phyloP scores from a whole-genome alignment of 2,329 filamentous ascomycete species.

The Paecilomyces formosus region DNA sequence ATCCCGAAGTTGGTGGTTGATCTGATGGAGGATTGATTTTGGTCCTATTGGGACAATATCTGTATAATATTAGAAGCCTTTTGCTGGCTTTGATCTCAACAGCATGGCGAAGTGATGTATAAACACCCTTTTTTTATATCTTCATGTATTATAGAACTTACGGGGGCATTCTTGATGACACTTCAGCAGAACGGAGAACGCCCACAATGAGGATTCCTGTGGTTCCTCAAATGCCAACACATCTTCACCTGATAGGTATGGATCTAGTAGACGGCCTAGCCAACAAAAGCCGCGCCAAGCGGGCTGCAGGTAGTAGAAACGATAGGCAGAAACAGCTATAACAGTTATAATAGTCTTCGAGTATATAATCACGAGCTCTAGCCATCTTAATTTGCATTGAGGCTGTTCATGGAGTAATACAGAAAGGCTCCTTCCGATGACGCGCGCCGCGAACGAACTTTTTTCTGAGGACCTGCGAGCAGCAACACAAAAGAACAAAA shows the following conservation, averaged over 20 bases:
- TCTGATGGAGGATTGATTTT: constrained; percentile 24
- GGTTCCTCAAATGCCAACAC: background rate
- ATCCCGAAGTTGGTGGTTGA: constrained; percentile 36
- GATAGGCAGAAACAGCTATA: background rate
- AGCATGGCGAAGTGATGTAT: background rate
- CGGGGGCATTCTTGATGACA: background rate
- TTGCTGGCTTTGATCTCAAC: background rate
- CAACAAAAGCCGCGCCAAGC: background rate
- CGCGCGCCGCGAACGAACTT: background rate
- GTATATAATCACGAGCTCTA: background rate
- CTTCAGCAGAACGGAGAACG: background rate
- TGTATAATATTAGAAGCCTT: background rate
- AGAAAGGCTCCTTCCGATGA: background rate
- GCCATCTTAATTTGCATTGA: background rate
- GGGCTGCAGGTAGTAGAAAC: background rate
- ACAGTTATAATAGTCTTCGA: background rate
- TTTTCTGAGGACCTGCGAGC: background rate
- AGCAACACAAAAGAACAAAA: background rate
- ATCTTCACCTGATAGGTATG: background rate
- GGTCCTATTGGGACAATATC: background rate
- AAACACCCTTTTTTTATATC: background rate
- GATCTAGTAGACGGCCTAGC: too few relatives aligned
- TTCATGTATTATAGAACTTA: background rate
- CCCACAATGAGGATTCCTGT: background rate
- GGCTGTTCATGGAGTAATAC: background rate